Base-by-base conservation (phyloP, 352 stramenopile genomes). In the Phytophthora hybrid region DNA sequence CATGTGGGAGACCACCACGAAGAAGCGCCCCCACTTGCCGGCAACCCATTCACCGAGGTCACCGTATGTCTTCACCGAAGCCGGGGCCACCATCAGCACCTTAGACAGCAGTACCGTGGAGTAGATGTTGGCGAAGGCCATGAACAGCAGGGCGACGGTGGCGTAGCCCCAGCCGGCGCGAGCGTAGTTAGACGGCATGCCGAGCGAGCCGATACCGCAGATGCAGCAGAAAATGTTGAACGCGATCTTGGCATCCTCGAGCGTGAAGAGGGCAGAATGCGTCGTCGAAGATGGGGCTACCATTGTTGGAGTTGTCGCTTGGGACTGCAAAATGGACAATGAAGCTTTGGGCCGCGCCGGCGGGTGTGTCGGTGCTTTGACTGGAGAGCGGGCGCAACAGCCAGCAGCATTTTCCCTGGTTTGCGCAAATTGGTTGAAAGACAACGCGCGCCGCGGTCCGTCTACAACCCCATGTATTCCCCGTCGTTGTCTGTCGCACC, bases 151-250 rank as follows among this genome's bases (percentile, higher is more conserved):
- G 4, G 81, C 81, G 31, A 79, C 62, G 21, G 71, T 69, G 6
- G 81, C 81, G 47, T 78, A 72, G 34, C 63, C 26, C 29, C 78
- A 80, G 0, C 81, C 81, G 2, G 81, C 80, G 13, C 81, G 81
- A n/a, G 81, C 66, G 54, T 84, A 89, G 65, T 88, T 89, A 39
- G 75, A 77, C 5, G 82, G 81, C 75, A 90, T 87, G 60, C 81
- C 81, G 39, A 90, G 76, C 46, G 81, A 84, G 9, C 81, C 81
- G 63, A 89, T 84, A 39, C 81, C 81, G 68, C 63, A 88, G 29
- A 89, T 78, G 39, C 76, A 83, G 68, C 82, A 89, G 41, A 87
- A 78, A 29, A 84, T 73, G 55, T 77, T 77, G 63, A 83, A 83
- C n/a, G 70, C 70, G 21, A 65, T 78, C 58, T 88, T 88, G 64